phyloP scores from a whole-genome alignment of 139 green algal genomes.

The Diplosphaera chodatii region DNA sequence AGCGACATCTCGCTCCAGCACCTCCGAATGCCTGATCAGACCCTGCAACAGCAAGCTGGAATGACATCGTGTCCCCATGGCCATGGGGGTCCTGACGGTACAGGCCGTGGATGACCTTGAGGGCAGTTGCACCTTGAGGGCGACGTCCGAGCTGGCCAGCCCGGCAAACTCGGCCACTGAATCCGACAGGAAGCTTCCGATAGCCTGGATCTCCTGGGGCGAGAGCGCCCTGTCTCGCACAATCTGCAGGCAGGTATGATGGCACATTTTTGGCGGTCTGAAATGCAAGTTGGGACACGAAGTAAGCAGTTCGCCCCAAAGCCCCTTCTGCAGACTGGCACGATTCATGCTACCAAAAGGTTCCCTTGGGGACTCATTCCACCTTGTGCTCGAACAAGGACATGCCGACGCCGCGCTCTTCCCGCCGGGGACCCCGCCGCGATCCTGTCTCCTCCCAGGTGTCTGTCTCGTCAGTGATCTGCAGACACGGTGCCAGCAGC shows the following conservation, averaged over 20 bases:
- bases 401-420: conserved; percentile 28
- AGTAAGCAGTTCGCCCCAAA: too few relatives aligned
- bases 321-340: too few relatives aligned
- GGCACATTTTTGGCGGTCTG: too few relatives aligned
- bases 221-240: conserved; percentile 11
- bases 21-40: conserved; percentile 17
- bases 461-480: conserved; percentile 66
- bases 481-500: too few relatives aligned
- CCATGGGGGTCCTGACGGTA: too few relatives aligned
- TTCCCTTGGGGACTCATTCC: too few relatives aligned
- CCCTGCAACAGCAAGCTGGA: conserved; percentile 13
- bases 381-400: conserved; percentile 48
- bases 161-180: conserved; percentile 17
- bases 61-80: too few relatives aligned
- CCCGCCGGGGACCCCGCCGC: neutral
- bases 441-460: conserved; percentile 20
- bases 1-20: conserved; percentile 3
- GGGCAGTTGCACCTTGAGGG: conserved; percentile 7
- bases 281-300: too few relatives aligned
- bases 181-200: conserved; percentile 34
- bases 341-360: too few relatives aligned
- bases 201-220: conserved; percentile 38
- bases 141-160: neutral
- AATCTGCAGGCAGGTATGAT: neutral
- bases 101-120: too few relatives aligned